Percentiles rank a stretch among this genome's conserved stretches.
These are phyloP conservation scores for Rhizopus stolonifer DNA, from an alignment of 371 early-diverging fungal genomes.

Conservation along the genomic window DNA sequence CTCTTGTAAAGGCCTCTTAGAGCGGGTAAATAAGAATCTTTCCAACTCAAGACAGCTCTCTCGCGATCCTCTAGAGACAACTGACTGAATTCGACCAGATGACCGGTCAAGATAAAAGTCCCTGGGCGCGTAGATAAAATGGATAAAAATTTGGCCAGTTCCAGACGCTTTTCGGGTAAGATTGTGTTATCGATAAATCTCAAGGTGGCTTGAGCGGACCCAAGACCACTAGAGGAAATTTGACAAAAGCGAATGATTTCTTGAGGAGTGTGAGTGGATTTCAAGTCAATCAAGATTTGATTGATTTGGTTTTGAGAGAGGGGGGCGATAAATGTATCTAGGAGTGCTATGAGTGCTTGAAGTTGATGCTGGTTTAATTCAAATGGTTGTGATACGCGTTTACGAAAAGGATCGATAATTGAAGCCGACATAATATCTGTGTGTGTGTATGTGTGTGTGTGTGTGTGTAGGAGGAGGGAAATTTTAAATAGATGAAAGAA, in stretches of 20 bases:
- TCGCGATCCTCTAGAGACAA: constrained; percentile 51
- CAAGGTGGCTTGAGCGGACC: too few species aligned
- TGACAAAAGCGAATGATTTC: background rate
- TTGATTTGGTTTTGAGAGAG: constrained; percentile 20
- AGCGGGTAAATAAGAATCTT: constrained; percentile 45
- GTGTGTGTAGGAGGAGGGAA: too few species aligned
- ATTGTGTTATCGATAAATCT: constrained; percentile 30
- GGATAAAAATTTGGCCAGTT: constrained; percentile 28
- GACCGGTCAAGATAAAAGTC: constrained; percentile 57
- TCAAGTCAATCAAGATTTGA: too few species aligned
- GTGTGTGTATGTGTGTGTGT: background rate
- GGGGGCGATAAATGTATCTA: constrained; percentile 21
- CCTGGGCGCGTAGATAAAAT: constrained; percentile 47
- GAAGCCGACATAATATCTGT: background rate
- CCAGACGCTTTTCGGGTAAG: constrained; percentile 36
- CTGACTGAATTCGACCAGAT: constrained; percentile 45
- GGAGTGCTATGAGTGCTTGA: constrained; percentile 12
- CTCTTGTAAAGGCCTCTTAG: constrained; percentile 45
- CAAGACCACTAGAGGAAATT: too few species aligned
- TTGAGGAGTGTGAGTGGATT: constrained; percentile 10
- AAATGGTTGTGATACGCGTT: constrained; percentile 2
- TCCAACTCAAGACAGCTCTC: constrained; percentile 45
- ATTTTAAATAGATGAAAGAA: too few species aligned
- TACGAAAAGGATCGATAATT: constrained; percentile 17
- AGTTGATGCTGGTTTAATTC: constrained; percentile 10